Base-by-base conservation (phyloP, 768 basidiomycete species). In the Tricholoma hemisulphureum region DNA sequence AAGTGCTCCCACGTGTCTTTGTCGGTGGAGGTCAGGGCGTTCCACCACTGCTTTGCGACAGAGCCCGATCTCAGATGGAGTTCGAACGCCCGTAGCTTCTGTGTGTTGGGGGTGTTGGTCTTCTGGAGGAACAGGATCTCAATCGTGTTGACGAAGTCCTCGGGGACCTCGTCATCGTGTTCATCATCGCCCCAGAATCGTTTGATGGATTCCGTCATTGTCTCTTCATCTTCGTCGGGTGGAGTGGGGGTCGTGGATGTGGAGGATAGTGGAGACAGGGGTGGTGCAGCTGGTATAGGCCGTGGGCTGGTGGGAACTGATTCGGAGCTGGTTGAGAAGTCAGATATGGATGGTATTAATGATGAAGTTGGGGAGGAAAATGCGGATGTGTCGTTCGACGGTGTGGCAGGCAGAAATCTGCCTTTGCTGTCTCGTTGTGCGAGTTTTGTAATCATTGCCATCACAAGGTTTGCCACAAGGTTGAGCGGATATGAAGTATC, bases 61-160 rank as follows among this genome's bases (percentile, higher is more conserved):
- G 54, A 49, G 6, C 58, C 51, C 3, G 54, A 41, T 28, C 62
- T 66, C 31, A 66, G 48, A 11, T 51, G 29, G 4, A 60, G 24
- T 34, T 41, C 34, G 21, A 66, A 57, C 8, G 18, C 24, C 4
- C 13, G 6, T n/a, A 65, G 35, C 28, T 63, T 63, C 13, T 58
- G 51, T 3, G n/a, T 34, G 9, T 62, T 61, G 2, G 58, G 8
- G 20, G 46, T 13, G 6, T 21, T 57, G 4, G 57, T 39, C 7
- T 53, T 59, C 26, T 34, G 26, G 23, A 62, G 14, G 29, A 63
- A 60, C 10, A 26, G 43, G 2, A 34, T 46, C 49, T 62, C 55
- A 6, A 65, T 35, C 2, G 59, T 26, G 20, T 65, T 64, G 23
- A 64, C 54, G 35, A 65, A 65, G 46, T 67, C 64, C 56, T 65